phyloP scores from a whole-genome alignment of 2,329 filamentous ascomycete species.

The Ceratocystis lukuohia region DNA sequence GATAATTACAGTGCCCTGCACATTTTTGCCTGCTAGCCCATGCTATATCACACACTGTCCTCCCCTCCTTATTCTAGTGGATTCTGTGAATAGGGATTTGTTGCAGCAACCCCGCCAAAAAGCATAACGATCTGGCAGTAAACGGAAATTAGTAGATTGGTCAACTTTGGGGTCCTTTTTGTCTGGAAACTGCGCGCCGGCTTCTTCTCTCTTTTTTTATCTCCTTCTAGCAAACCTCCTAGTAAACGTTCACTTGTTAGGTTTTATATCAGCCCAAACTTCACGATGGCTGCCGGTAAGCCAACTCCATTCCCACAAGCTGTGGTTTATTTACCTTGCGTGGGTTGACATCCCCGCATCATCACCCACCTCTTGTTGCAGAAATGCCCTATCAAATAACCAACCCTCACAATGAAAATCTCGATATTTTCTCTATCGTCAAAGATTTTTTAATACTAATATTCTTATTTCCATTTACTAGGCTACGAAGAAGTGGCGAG shows the following conservation, averaged over 20 bases:
- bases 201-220: conserved; percentile 6
- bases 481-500: conserved; percentile 36
- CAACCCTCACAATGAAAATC: neutral
- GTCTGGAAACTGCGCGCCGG: neutral
- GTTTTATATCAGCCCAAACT: conserved; percentile 13
- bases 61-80: neutral
- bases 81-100: conserved; percentile 4
- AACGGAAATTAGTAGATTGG: neutral
- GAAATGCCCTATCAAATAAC: neutral
- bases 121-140: conserved; percentile 1
- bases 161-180: neutral
- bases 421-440: no score
- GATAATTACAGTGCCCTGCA: neutral
- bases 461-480: conserved; percentile 21
- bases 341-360: neutral
- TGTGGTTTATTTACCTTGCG: neutral
- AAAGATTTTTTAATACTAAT: neutral
- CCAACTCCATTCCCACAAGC: conserved; percentile 6
- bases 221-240: neutral
- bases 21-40: no score
- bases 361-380: neutral
- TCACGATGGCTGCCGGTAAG: conserved; percentile 28
- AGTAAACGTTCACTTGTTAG: neutral
- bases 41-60: conserved; percentile 5
- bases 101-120: conserved; percentile 16